phyloP scores from a whole-genome alignment of 1,139 yeast genomes.

The Kluyveromyces marxianus region DNA sequence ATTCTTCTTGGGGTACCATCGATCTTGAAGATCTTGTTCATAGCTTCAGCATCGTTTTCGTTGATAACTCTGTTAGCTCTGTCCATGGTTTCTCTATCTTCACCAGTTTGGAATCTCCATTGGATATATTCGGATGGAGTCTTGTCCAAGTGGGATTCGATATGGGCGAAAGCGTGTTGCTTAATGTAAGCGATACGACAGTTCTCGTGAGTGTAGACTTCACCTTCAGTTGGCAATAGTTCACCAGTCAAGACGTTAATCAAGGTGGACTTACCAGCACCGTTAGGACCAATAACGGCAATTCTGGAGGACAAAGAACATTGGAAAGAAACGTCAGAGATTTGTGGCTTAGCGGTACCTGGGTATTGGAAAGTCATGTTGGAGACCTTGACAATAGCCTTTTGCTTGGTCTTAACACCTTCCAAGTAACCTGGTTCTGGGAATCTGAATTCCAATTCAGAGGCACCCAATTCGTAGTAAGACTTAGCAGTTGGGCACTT shows the following conservation, averaged over 20 bases:
- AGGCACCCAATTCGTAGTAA: slow-evolving; percentile 97
- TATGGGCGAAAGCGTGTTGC: slow-evolving; percentile 99
- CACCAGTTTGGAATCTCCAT: slow-evolving; percentile 99
- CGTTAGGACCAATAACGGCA: slow-evolving; percentile 99
- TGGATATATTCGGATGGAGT: slow-evolving; percentile 99
- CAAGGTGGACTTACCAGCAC: slow-evolving; percentile 99
- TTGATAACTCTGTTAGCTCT: slow-evolving; percentile 98
- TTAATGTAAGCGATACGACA: slow-evolving; percentile 99
- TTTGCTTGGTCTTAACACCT: slow-evolving; percentile 99
- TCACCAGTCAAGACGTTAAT: slow-evolving; percentile 99
- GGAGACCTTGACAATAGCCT: slow-evolving; percentile 96
- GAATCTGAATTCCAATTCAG: slow-evolving; percentile 92
- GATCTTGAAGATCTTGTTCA: slow-evolving; percentile 98
- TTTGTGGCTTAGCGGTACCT: slow-evolving; percentile 95
- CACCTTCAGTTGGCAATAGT: slow-evolving; percentile 95
- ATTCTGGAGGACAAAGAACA: slow-evolving; percentile 98
- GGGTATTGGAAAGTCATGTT: slow-evolving; percentile 99
- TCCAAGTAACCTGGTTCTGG: slow-evolving; percentile 99
- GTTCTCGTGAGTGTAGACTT: slow-evolving; percentile 98
- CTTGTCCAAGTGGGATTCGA: slow-evolving; percentile 96
- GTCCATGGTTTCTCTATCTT: slow-evolving; percentile 99
- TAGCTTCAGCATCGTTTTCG: slow-evolving; percentile 93
- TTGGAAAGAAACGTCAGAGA: slow-evolving; percentile 87
- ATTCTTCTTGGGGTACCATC: slow-evolving; percentile 99
- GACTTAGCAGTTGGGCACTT: slow-evolving; percentile 98